These are phyloP conservation scores for Epichloe sp. DNA, from an alignment of 2,329 filamentous ascomycete genomes.

Conservation along the genomic window DNA sequence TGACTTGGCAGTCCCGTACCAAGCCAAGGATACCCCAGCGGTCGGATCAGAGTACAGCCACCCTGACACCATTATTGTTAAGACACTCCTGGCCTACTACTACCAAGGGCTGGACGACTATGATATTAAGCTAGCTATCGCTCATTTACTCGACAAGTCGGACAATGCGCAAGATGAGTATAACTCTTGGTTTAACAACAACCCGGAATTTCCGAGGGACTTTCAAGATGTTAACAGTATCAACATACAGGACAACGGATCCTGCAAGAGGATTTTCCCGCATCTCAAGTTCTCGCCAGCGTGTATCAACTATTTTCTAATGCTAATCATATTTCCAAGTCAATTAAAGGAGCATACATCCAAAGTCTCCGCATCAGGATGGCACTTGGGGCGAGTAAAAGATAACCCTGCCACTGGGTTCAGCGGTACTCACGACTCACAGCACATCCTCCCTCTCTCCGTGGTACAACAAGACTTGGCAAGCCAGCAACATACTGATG, in stretches of 20 bases:
- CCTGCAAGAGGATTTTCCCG: slow-evolving; percentile 37
- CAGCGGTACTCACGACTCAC: slow-evolving; percentile 57
- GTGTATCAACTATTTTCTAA: slow-evolving; percentile 48
- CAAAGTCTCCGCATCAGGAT: slow-evolving; percentile 36
- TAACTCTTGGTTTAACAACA: too few relatives aligned
- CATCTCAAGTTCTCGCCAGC: slow-evolving; percentile 34
- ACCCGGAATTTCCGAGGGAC: too few relatives aligned
- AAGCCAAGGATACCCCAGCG: slow-evolving; percentile 42
- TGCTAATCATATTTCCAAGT: slow-evolving; percentile 41
- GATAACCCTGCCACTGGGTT: slow-evolving; percentile 46
- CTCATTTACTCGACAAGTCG: too few relatives aligned
- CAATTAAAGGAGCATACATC: slow-evolving; percentile 44
- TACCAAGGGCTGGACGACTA: slow-evolving; percentile 22
- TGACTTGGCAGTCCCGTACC: slow-evolving; percentile 39
- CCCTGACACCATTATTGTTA: slow-evolving; percentile 49
- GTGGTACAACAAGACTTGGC: slow-evolving; percentile 49
- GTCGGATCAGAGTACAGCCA: slow-evolving; percentile 48
- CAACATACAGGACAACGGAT: slow-evolving; percentile 7
- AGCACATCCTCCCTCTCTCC: slow-evolving; percentile 43
- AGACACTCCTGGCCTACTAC: slow-evolving; percentile 57
- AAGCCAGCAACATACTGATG: too few relatives aligned
- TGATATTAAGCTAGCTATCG: too few relatives aligned
- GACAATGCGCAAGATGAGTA: too few relatives aligned
- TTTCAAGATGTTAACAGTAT: too few relatives aligned
- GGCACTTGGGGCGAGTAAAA: slow-evolving; percentile 20